Base-by-base conservation (phyloP, 805 yeast species). In the Monosporozyma aquatica region DNA sequence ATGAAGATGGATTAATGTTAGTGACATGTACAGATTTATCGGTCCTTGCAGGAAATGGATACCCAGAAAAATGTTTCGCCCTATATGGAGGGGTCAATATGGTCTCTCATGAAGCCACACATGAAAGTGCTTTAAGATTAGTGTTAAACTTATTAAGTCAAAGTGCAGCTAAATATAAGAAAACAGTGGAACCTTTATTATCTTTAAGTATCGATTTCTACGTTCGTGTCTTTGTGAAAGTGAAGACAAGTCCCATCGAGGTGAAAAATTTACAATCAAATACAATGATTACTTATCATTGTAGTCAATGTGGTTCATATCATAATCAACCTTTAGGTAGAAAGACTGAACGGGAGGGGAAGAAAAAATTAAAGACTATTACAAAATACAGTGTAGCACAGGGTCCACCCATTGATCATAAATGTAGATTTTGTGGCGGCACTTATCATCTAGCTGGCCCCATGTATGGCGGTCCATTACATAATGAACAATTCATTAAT, bases 1-100 rank as follows among this genome's bases (percentile, higher is more conserved):
- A 74, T 38, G 87, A 89, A 51, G 89, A 81, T 43, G 99, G 97
- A 1, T 55, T 92, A 34, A 64, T 92, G 50, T 67, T 92, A 40
- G 90, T 92, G 3, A 92, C 99, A 0, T 92, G 98, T 61, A 92
- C 99, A 0, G 99, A 92, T 65, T 72, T 94, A 13, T 95, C 95
- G 0, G 96, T 92, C 1, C 70, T 92, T 42, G 97, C 97, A 1
- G 98, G 98, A 15, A 81, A 82, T 49, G 94, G 95, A 11, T 90
- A 90, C 61, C 97, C 97, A 0, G 99, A 92, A 54, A 92, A 92
- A 64, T 90, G 97, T 64, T 92, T 80, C 67, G 87, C 97, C 0
- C 69, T 85, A 14, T 92, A 92, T 59, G 97, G 98, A 17, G 98
- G 98, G 18, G 81, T 81, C 43, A 87, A 90, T 48, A 70, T 87